These are phyloP conservation scores for Fusarium stilboides DNA, from an alignment of 2,329 filamentous ascomycete genomes.

Conservation along the genomic window DNA sequence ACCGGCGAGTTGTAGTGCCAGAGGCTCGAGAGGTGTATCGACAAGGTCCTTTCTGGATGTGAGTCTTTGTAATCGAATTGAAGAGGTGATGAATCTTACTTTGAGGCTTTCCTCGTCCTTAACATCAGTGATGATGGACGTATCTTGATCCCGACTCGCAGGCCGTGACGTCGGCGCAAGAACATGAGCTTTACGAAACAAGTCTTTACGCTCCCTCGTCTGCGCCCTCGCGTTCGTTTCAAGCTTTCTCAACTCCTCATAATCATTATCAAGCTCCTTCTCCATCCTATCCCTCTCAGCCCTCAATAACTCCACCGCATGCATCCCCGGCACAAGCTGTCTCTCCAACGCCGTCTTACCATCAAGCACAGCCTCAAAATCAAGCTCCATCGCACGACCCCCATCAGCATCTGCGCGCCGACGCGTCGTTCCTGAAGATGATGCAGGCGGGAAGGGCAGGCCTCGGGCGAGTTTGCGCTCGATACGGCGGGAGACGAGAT, in stretches of 20 bases:
- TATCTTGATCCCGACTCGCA: conserved; percentile 20
- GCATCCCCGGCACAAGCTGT: conserved; percentile 73
- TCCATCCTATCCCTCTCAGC: conserved; percentile 72
- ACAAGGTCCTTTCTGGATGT: conserved; percentile 53
- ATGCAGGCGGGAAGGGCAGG: conserved; percentile 76
- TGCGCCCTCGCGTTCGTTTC: conserved; percentile 71
- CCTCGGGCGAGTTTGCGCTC: conserved; percentile 71
- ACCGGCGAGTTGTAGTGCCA: conserved; percentile 65
- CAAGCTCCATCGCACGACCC: conserved; percentile 71
- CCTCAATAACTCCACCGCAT: conserved; percentile 73
- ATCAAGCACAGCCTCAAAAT: conserved; percentile 76
- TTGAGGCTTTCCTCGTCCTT: conserved; percentile 41
- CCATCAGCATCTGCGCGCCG: conserved; percentile 52
- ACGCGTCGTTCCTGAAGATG: conserved; percentile 44
- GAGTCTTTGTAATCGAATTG: neutral
- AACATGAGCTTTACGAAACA: conserved; percentile 64
- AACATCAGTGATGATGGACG: conserved; percentile 22
- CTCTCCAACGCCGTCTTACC: conserved; percentile 70
- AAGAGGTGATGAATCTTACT: conserved; percentile 20
- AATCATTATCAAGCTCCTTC: conserved; percentile 69
- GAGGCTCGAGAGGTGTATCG: conserved; percentile 61
- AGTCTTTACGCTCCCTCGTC: conserved; percentile 65
- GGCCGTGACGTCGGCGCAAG: conserved; percentile 60
- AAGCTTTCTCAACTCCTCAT: conserved; percentile 65
- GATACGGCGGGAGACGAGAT: conserved; percentile 69